Conservation (phyloP, 495 filamentous ascomycete species). For the Podospora bellae-mahoneyi region DNA sequence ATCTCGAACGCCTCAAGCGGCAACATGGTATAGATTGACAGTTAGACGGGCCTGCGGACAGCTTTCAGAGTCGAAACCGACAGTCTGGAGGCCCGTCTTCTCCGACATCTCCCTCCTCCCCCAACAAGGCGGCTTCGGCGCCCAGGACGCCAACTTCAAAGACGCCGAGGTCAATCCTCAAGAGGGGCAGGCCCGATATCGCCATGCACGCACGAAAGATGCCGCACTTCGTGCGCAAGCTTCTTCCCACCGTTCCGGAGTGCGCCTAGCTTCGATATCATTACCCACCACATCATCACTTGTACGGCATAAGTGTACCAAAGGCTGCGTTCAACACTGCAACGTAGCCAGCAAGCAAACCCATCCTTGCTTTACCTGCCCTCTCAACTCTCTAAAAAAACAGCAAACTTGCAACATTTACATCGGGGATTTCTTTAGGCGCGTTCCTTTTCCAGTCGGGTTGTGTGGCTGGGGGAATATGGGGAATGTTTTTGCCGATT, state of each 20-base stretch:
- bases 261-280: constrained; percentile 32
- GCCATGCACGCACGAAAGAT: constrained; percentile 38
- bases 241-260: constrained; percentile 39
- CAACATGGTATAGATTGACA: constrained; percentile 98
- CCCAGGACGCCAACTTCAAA: constrained; percentile 22
- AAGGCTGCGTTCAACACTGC: constrained; percentile 19
- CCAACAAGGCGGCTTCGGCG: constrained; percentile 32
- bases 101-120: constrained; percentile 39
- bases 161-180: constrained; percentile 32
- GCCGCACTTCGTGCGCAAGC: constrained; percentile 45
- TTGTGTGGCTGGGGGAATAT: constrained; percentile 7
- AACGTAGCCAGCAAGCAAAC: constrained; percentile 24
- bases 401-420: constrained; percentile 27
- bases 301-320: constrained; percentile 28
- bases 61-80: constrained; percentile 41
- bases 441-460: constrained; percentile 11
- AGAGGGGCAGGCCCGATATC: constrained; percentile 35
- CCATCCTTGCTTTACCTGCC: constrained; percentile 24
- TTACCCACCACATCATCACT: constrained; percentile 22
- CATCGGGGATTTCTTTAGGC: constrained; percentile 20
- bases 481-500: constrained; percentile 24
- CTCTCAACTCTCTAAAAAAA: constrained; percentile 21
- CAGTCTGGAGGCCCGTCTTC: constrained; percentile 54
- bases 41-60: constrained; percentile 59
- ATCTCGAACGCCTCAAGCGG: constrained; percentile 95